Base-by-base conservation (phyloP, 1,139 yeast species). In the Hemisphaericaspora subhashii region DNA sequence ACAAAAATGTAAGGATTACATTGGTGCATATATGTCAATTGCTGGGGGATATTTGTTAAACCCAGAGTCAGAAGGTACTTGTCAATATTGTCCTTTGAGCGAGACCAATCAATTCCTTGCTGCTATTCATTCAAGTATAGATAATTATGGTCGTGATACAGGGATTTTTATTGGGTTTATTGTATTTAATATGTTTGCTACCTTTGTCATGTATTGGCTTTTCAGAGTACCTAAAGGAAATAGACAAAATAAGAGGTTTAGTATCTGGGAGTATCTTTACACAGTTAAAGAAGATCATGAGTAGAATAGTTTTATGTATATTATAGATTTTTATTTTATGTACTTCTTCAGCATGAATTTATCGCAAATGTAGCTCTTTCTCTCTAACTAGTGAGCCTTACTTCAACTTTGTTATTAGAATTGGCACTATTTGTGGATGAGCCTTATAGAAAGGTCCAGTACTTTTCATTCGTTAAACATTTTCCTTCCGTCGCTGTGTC, bases 151-250 rank as follows among this genome's bases (percentile, higher is more conserved):
- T 85, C 76, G 90, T 70, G 77, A 84, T 57, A 70, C 70, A 46
- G 92, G 92, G 57, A 72, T 82, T 40, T 75, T 77, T 47, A 57
- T 62, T 42, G 52, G 57, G 3, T 64, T 58, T 55, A 77, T 79
- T 46, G 61, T 61, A 27, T 67, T 85, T 58, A 82, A 86, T 56
- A 64, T 77, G 36, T 41, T 58, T 29, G 68, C 66, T 18, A 75
- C 84, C 9, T 55, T 83, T 21, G 58, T 74, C 55, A 63, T 85
- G 40, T 86, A 85, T 64, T 86, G 86, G 82, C 60, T 83, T 36
- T 79, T 80, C n/a, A 79, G 95, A 67, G 95, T 86, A 42, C 95
- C 95, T 44, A 68, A 66, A 50, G 62, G 64, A 22, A 50, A 45
- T 39, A 53, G 63, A 50, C 46, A 50, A 35, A 57, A 57, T 51